phyloP scores from a whole-genome alignment of 768 basidiomycete species.

The Thelephora aurantiotincta region DNA sequence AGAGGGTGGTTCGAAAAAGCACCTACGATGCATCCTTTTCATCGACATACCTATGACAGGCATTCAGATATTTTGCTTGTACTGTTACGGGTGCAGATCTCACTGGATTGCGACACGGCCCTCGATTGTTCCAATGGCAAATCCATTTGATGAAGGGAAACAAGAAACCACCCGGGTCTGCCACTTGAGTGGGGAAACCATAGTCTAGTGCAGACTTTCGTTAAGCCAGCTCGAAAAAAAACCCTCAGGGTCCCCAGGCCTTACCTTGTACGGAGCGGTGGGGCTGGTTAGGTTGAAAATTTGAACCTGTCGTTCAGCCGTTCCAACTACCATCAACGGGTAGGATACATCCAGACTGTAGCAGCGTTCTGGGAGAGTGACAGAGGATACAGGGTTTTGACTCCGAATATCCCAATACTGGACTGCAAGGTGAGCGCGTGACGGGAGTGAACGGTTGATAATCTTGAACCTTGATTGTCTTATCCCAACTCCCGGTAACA shows the following conservation, averaged over 20 bases:
- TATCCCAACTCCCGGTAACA: conserved; percentile 96
- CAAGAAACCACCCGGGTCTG: conserved; percentile 82
- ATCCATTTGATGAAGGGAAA: conserved; percentile 66
- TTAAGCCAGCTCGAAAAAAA: neutral
- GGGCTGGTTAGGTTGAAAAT: conserved; percentile 83
- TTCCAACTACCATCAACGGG: conserved; percentile 82
- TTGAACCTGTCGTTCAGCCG: conserved; percentile 84
- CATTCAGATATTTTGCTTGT: neutral
- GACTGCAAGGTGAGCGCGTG: neutral
- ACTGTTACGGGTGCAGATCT: conserved; percentile 18
- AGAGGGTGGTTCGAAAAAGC: neutral
- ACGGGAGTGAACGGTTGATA: neutral
- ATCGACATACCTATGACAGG: conserved; percentile 54
- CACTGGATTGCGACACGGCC: conserved; percentile 94
- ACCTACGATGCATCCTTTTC: conserved; percentile 59
- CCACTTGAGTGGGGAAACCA: conserved; percentile 83
- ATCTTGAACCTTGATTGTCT: conserved; percentile 70
- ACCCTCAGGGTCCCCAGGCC: neutral
- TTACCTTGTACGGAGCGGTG: conserved; percentile 61
- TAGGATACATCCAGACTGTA: conserved; percentile 77
- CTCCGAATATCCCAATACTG: conserved; percentile 91
- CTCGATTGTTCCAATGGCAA: conserved; percentile 77
- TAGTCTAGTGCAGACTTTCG: conserved; percentile 32
- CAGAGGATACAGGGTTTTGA: conserved; percentile 59
- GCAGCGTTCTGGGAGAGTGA: conserved; percentile 80